These are phyloP conservation scores for Rhazya stricta DNA, from an alignment of 257 asterid species.

Conservation along the genomic window DNA sequence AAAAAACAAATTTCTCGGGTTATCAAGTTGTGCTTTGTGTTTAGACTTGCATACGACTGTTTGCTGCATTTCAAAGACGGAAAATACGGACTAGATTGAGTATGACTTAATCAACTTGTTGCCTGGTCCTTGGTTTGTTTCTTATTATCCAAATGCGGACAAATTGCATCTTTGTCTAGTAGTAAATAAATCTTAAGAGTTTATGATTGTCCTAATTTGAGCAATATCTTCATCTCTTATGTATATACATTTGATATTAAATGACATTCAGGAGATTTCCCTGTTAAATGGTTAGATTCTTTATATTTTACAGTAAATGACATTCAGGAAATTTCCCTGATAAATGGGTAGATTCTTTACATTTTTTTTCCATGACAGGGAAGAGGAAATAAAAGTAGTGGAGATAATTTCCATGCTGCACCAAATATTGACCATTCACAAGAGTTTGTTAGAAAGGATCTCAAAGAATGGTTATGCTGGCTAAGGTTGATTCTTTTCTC, in stretches of 20 bases:
- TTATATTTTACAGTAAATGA: neutral
- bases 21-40: neutral
- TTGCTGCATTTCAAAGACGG: neutral
- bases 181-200: neutral
- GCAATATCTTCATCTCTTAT: neutral
- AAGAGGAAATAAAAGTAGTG: constrained; percentile 92
- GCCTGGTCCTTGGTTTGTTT: neutral
- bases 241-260: neutral
- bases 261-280: neutral
- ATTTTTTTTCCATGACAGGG: constrained; percentile 48
- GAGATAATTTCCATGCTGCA: constrained; percentile 97
- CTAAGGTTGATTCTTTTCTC: constrained; percentile 49
- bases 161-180: neutral
- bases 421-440: constrained; percentile 99
- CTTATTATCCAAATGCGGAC: neutral
- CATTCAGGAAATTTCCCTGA: neutral
- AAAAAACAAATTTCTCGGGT: neutral
- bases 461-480: constrained; percentile 92
- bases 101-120: neutral
- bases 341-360: neutral
- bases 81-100: no score
- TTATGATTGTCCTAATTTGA: neutral
- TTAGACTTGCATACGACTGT: neutral
- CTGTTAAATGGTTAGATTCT: neutral
- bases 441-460: constrained; percentile 86